Conservation (phyloP, 805 yeast genomes). For the Starmerella riodocensis region DNA sequence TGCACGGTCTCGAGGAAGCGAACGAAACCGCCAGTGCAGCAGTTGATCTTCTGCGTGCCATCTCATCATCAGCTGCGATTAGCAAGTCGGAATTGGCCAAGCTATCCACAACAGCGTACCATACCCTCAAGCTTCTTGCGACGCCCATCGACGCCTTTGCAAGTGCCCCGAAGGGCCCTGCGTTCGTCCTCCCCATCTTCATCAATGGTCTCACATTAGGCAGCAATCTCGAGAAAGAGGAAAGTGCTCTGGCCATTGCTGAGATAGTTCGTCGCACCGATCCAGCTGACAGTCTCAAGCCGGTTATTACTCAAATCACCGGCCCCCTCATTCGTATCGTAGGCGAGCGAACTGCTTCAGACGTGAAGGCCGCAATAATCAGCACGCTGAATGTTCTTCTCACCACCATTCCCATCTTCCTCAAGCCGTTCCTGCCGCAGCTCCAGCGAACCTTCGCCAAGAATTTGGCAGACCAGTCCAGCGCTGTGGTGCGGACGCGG, state of each 20-base stretch:
- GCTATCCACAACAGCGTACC: conserved; percentile 68
- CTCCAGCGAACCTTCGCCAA: conserved; percentile 93
- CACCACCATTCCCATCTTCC: conserved; percentile 71
- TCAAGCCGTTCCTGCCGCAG: conserved; percentile 94
- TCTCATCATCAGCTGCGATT: conserved; percentile 46
- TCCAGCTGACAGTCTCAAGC: conserved; percentile 54
- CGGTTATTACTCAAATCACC: conserved; percentile 82
- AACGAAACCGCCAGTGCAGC: conserved; percentile 45
- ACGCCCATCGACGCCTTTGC: conserved; percentile 54
- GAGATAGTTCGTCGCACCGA: conserved; percentile 77
- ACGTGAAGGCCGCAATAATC: conserved; percentile 87
- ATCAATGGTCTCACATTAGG: conserved; percentile 95
- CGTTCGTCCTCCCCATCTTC: conserved; percentile 78
- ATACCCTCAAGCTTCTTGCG: conserved; percentile 55
- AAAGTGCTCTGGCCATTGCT: conserved; percentile 79
- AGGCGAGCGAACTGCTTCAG: conserved; percentile 87
- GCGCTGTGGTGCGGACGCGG: conserved; percentile 59
- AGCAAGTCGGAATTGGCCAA: conserved; percentile 64
- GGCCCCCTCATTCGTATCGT: conserved; percentile 97
- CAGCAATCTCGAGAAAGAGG: conserved; percentile 64
- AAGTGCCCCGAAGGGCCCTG: conserved; percentile 60
- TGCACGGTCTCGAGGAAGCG: conserved; percentile 47
- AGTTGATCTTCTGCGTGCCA: conserved; percentile 47
- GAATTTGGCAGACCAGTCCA: conserved; percentile 65
- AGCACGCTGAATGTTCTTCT: conserved; percentile 69